phyloP scores from a whole-genome alignment of 1,139 yeast species.

The Geotrichum fermentans region DNA sequence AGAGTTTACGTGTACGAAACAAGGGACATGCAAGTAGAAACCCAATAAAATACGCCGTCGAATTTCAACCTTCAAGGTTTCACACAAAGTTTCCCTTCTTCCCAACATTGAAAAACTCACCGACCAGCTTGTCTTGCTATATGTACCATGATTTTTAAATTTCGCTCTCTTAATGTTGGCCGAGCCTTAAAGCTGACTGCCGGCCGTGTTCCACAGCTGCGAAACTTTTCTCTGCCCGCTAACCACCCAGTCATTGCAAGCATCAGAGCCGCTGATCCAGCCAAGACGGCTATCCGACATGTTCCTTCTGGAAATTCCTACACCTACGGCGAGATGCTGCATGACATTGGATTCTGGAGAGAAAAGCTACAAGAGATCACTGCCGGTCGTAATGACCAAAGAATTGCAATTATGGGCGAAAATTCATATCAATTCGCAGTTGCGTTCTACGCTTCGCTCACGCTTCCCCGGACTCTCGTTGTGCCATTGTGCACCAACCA shows the following conservation, averaged over 20 bases:
- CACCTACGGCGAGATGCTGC: conserved; percentile 32
- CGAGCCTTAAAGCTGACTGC: neutral
- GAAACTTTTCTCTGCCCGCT: conserved; percentile 17
- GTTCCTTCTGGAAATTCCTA: conserved; percentile 34
- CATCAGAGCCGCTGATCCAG: conserved; percentile 17
- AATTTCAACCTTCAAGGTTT: too few species aligned
- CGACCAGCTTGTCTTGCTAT: too few species aligned
- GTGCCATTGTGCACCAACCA: conserved; percentile 38
- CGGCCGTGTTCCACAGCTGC: neutral
- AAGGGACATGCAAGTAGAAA: too few species aligned
- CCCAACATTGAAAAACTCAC: too few species aligned
- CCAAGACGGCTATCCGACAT: conserved; percentile 35
- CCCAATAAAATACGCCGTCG: too few species aligned
- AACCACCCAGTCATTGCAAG: conserved; percentile 18
- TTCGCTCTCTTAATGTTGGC: neutral
- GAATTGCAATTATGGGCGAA: conserved; percentile 39
- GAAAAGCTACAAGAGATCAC: conserved; percentile 22
- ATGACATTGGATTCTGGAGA: conserved; percentile 33
- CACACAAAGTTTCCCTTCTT: too few species aligned
- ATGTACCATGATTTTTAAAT: neutral
- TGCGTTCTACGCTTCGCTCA: conserved; percentile 33
- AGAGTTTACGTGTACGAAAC: too few species aligned
- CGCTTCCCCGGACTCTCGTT: conserved; percentile 33
- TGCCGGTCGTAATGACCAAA: conserved; percentile 11
- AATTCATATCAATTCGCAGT: conserved; percentile 36